phyloP scores from a whole-genome alignment of 192 early-diverging fungal genomes.

The Backusella tarrabulga region DNA sequence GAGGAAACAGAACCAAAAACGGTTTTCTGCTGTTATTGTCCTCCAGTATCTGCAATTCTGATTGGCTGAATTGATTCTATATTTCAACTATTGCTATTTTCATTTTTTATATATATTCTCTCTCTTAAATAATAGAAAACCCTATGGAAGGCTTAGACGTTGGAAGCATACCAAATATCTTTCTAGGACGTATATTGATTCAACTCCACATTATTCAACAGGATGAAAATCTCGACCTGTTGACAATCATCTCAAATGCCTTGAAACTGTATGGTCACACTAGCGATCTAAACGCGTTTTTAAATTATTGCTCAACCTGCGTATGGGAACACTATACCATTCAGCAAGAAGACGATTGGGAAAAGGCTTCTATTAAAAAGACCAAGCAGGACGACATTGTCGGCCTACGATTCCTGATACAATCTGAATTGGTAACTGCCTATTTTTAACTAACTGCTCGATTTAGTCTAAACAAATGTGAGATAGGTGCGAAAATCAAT shows the following conservation, averaged over 20 bases:
- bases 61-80: too few species aligned
- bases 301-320: background rate
- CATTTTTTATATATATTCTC: too few species aligned
- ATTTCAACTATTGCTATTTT: too few species aligned
- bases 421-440: background rate
- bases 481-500: background rate
- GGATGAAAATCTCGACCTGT: background rate
- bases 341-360: slow-evolving; percentile 1
- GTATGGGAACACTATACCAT: background rate
- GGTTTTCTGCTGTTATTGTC: too few species aligned
- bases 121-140: background rate
- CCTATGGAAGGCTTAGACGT: slow-evolving; percentile 8
- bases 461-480: background rate
- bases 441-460: too few species aligned
- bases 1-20: too few species aligned
- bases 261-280: background rate
- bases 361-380: background rate
- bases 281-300: slow-evolving; percentile 10
- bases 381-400: background rate
- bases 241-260: background rate
- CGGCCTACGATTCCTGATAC: slow-evolving; percentile 3
- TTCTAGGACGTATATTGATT: slow-evolving; percentile 2
- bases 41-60: too few species aligned
- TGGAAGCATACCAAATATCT: background rate
- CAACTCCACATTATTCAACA: background rate